Conservation (phyloP, 345 rosid species). For the Dipteronia sinensis region DNA sequence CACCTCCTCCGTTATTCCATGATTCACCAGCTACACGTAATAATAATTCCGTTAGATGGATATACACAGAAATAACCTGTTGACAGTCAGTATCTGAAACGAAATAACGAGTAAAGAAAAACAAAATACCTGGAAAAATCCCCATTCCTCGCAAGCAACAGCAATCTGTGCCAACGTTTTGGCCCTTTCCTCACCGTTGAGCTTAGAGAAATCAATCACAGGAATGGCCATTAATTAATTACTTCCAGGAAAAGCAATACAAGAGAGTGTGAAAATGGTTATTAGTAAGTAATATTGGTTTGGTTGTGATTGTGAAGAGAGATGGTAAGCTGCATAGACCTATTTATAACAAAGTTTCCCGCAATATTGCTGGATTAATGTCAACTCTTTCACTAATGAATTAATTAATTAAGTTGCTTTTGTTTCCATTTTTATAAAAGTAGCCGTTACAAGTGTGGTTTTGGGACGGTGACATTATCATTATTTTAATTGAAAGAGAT, state of each 20-base stretch:
- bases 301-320: neutral
- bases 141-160: slow-evolving; percentile 83
- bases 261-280: neutral
- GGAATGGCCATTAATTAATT: slow-evolving; percentile 70
- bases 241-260: slow-evolving; percentile 6
- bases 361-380: slow-evolving; percentile 6
- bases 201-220: slow-evolving; percentile 83
- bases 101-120: too few species aligned
- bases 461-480: slow-evolving; percentile 38
- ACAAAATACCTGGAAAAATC: slow-evolving; percentile 78
- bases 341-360: slow-evolving; percentile 40
- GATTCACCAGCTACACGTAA: slow-evolving; percentile 68
- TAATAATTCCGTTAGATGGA: too few species aligned
- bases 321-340: neutral
- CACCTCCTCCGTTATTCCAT: slow-evolving; percentile 72
- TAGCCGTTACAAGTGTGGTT: slow-evolving; percentile 21
- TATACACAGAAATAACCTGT: too few species aligned
- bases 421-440: slow-evolving; percentile 1
- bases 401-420: neutral
- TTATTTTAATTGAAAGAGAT: neutral
- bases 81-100: too few species aligned
- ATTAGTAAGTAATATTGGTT: too few species aligned
- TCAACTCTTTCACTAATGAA: slow-evolving; percentile 14
- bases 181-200: slow-evolving; percentile 69
- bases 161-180: slow-evolving; percentile 69